These are phyloP conservation scores for Ophiostoma triangulosporum DNA, from an alignment of 2,329 filamentous ascomycete species.

Conservation along the genomic window DNA sequence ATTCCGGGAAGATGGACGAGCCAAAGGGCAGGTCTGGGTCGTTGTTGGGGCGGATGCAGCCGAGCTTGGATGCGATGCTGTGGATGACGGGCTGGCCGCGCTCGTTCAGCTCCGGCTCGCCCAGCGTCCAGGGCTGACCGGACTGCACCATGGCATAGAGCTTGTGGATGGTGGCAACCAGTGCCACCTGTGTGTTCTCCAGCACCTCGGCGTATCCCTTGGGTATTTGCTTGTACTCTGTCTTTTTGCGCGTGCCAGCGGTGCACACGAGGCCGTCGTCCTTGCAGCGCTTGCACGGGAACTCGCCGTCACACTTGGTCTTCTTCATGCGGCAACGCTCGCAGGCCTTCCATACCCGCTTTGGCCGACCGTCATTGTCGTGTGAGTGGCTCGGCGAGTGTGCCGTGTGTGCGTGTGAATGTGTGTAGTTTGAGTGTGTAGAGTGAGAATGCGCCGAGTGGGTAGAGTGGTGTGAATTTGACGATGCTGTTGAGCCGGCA, in stretches of 20 bases:
- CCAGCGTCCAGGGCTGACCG: slow-evolving; percentile 44
- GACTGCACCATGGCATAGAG: slow-evolving; percentile 50
- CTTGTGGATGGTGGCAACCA: slow-evolving; percentile 52
- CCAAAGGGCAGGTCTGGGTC: slow-evolving; percentile 42
- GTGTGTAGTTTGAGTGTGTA: not conserved
- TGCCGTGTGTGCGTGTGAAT: not conserved
- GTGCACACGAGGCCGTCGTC: slow-evolving; percentile 52
- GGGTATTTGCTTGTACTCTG: slow-evolving; percentile 54
- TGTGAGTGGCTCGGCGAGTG: slow-evolving; percentile 25
- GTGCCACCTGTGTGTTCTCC: slow-evolving; percentile 50
- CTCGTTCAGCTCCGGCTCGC: slow-evolving; percentile 51
- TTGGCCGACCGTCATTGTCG: slow-evolving; percentile 40
- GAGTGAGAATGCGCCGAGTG: no score
- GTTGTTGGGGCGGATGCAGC: slow-evolving; percentile 48
- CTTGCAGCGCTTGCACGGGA: slow-evolving; percentile 53
- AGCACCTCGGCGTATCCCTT: slow-evolving; percentile 51
- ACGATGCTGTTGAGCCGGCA: slow-evolving; percentile 19
- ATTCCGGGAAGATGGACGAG: slow-evolving; percentile 47
- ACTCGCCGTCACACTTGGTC: slow-evolving; percentile 55
- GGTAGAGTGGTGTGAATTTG: slow-evolving; percentile 19
- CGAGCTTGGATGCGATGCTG: slow-evolving; percentile 50
- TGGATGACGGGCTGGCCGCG: slow-evolving; percentile 50
- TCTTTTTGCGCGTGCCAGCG: slow-evolving; percentile 50
- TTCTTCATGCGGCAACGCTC: slow-evolving; percentile 57
- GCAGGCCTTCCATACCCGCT: slow-evolving; percentile 54